phyloP scores from a whole-genome alignment of 192 early-diverging fungal genomes.

The Backusella psychrophila region DNA sequence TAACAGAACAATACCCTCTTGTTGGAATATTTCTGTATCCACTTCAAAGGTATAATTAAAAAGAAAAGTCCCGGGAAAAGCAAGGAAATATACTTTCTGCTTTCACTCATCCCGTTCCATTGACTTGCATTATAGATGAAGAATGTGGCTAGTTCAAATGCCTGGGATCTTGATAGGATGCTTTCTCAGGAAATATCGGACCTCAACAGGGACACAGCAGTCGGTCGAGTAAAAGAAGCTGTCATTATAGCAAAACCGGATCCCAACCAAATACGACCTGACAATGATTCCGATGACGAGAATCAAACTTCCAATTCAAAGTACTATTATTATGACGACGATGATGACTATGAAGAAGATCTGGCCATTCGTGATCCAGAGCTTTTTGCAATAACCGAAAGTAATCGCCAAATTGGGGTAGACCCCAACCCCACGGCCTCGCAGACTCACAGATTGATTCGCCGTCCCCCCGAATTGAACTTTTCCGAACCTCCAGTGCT shows the following conservation, averaged over 20 bases:
- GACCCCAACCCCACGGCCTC: constrained; percentile 3
- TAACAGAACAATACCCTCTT: not conserved
- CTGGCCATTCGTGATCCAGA: constrained; percentile 29
- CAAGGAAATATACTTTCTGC: not conserved
- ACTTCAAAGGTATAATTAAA: not conserved
- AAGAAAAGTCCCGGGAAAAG: not conserved
- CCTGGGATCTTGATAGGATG: constrained; percentile 18
- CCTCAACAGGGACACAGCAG: constrained; percentile 30
- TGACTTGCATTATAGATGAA: not conserved
- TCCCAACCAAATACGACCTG: constrained; percentile 23
- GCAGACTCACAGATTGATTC: constrained; percentile 1
- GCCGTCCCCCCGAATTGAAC: constrained; percentile 4
- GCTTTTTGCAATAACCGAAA: constrained; percentile 33
- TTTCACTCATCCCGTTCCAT: not conserved
- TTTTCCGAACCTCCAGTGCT: constrained; percentile 18
- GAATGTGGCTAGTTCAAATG: not conserved
- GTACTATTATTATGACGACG: constrained; percentile 13
- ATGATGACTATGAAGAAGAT: constrained; percentile 25
- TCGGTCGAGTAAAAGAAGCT: constrained; percentile 31
- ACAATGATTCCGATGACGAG: constrained; percentile 21
- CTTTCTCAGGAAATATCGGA: constrained; percentile 28
- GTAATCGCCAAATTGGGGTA: constrained; percentile 30
- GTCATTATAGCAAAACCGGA: constrained; percentile 32
- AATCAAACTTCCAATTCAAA: not conserved
- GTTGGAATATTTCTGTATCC: not conserved